phyloP scores from a whole-genome alignment of 2,329 filamentous ascomycete species.

The Onygenales sp. region DNA sequence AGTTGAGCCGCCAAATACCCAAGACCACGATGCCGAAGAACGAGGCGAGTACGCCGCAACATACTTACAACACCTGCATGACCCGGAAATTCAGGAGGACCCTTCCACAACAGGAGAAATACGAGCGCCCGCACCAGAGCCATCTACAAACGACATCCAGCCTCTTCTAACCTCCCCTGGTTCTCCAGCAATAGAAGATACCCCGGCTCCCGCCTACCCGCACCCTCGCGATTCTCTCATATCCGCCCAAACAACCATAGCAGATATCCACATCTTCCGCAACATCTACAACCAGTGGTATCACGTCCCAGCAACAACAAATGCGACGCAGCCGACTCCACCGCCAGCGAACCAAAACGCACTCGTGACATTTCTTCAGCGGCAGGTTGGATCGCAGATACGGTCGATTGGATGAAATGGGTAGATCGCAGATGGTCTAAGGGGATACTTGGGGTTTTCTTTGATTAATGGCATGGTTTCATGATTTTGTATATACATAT shows the following conservation, averaged over 20 bases:
- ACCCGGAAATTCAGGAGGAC: too few relatives aligned
- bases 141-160: conserved; percentile 7
- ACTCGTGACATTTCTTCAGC: conserved; percentile 27
- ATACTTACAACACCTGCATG: too few relatives aligned
- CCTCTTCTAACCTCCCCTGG: too few relatives aligned
- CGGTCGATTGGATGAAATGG: neutral
- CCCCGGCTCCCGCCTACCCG: too few relatives aligned
- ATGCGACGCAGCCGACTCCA: conserved; percentile 15
- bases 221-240: conserved; percentile 30
- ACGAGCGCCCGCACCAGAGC: conserved; percentile 26
- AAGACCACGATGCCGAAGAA: conserved; percentile 53
- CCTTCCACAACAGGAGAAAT: conserved; percentile 25
- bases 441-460: too few relatives aligned
- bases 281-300: conserved; percentile 32
- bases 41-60: conserved; percentile 33
- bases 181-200: too few relatives aligned
- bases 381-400: conserved; percentile 29
- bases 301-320: conserved; percentile 16
- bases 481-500: neutral
- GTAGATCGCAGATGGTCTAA: too few relatives aligned
- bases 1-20: conserved; percentile 17
- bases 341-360: conserved; percentile 20
- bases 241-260: conserved; percentile 28
- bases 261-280: conserved; percentile 26
- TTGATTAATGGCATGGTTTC: neutral